Conservation (phyloP, 1,139 yeast species). For the Hansenula anomala region DNA sequence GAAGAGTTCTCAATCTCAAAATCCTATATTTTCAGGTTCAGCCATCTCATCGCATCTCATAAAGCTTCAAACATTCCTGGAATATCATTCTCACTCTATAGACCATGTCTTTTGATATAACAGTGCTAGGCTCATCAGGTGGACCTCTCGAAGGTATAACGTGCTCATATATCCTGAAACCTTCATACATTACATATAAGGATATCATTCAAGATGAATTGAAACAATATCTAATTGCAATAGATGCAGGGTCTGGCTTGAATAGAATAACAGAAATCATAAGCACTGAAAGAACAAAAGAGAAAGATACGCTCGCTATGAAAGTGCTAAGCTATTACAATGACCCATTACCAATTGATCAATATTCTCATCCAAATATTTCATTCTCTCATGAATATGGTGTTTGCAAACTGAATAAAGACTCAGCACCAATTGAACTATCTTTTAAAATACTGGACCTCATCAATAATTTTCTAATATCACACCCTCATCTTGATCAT, state of each 20-base stretch:
- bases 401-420: neutral
- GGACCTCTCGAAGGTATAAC: constrained; percentile 71
- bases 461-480: constrained; percentile 45
- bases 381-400: neutral
- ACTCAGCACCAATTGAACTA: constrained; percentile 20
- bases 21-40: no score
- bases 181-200: constrained; percentile 36
- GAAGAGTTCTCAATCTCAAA: no score
- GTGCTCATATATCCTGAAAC: constrained; percentile 63
- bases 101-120: constrained; percentile 38
- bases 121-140: constrained; percentile 71
- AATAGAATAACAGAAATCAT: constrained; percentile 52
- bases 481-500: constrained; percentile 89
- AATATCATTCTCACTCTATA: no score
- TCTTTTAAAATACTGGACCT: constrained; percentile 30
- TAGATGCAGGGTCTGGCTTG: constrained; percentile 82
- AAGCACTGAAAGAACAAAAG: constrained; percentile 11
- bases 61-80: no score
- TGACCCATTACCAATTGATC: constrained; percentile 16
- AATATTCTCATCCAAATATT: constrained; percentile 2
- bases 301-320: constrained; percentile 3
- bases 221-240: constrained; percentile 42
- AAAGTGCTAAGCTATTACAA: constrained; percentile 15
- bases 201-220: constrained; percentile 28
- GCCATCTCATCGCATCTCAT: no score